phyloP scores from a whole-genome alignment of 129 eudicot genomes.

The Smallanthus sonchifolius region DNA sequence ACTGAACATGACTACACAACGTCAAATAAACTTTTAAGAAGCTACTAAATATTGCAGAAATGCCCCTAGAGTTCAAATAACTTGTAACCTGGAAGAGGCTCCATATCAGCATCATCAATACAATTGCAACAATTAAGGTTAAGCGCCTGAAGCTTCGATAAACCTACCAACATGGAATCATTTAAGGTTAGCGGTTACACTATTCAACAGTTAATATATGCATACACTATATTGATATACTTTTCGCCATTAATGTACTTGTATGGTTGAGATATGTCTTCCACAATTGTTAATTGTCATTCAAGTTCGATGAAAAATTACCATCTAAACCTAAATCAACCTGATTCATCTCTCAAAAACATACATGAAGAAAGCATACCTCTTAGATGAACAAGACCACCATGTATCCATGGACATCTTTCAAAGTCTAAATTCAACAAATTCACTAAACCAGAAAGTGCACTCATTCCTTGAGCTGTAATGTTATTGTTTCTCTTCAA shows the following conservation, averaged over 20 bases:
- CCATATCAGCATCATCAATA: constrained; percentile 81
- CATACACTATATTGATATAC: too few species aligned
- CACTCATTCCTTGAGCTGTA: constrained; percentile 68
- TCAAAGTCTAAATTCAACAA: constrained; percentile 71
- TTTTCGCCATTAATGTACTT: too few species aligned
- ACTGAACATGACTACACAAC: background rate
- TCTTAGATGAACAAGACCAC: constrained; percentile 74
- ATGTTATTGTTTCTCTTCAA: constrained; percentile 54
- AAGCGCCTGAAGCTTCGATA: constrained; percentile 72
- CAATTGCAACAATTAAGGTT: constrained; percentile 87
- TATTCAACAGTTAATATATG: background rate
- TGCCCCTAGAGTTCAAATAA: background rate
- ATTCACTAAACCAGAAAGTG: constrained; percentile 48
- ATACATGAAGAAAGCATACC: constrained; percentile 28
- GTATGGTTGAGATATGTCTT: too few species aligned
- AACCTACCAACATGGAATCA: constrained; percentile 41
- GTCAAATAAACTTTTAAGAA: background rate
- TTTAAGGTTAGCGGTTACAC: background rate
- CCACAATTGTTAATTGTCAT: too few species aligned
- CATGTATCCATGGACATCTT: constrained; percentile 72
- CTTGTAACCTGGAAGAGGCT: constrained; percentile 59
- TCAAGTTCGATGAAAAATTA: too few species aligned
- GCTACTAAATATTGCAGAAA: background rate
- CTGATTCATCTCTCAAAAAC: background rate
- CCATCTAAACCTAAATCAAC: too few species aligned